Evolutionary conservation across 108 stramenopile species (phyloP).

Genomic region (Seminavis robusta): DNA sequence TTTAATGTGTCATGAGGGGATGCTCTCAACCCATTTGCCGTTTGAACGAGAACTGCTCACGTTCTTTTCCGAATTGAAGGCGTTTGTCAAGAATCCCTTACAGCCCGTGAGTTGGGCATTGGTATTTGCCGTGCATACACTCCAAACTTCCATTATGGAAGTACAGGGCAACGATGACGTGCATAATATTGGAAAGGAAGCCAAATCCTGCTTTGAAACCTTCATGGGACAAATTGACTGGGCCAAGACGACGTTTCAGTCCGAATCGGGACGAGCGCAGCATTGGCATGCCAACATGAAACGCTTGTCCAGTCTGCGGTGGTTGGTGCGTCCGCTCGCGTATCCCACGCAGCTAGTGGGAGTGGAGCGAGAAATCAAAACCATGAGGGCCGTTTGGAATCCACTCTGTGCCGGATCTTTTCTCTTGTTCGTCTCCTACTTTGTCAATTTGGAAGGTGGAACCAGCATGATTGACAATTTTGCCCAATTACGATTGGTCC

Average conservation of each 20-base stretch:
- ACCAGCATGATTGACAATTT: slow-evolving; percentile 31
- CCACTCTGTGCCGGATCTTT: slow-evolving; percentile 44
- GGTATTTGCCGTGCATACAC: slow-evolving; percentile 43
- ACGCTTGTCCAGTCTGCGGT: slow-evolving; percentile 16
- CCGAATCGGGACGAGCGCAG: neutral
- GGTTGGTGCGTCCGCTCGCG: slow-evolving; percentile 5
- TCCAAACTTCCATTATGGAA: slow-evolving; percentile 44
- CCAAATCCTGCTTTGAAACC: slow-evolving; percentile 16
- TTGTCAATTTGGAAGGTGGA: slow-evolving; percentile 42
- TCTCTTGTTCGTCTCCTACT: slow-evolving; percentile 20
- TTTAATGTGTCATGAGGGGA: slow-evolving; percentile 23
- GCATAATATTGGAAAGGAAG: slow-evolving; percentile 1
- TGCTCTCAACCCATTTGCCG: slow-evolving; percentile 26
- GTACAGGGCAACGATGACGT: slow-evolving; percentile 4
- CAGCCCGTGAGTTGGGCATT: slow-evolving; percentile 39
- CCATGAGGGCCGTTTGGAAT: slow-evolving; percentile 44
- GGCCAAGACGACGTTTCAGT: neutral
- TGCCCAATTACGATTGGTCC: slow-evolving; percentile 36
- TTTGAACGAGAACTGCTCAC: slow-evolving; percentile 19
- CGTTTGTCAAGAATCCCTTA: slow-evolving; percentile 28
- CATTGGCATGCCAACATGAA: slow-evolving; percentile 18
- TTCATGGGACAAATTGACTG: slow-evolving; percentile 23
- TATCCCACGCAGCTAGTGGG: neutral
- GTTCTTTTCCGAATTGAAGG: slow-evolving; percentile 15
- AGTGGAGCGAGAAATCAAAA: slow-evolving; percentile 13